Percentiles rank a stretch among this genome's conserved stretches.
These are phyloP conservation scores for Cladosporium sp. DNA, from an alignment of 2,329 filamentous ascomycete genomes.

Conservation along the genomic window DNA sequence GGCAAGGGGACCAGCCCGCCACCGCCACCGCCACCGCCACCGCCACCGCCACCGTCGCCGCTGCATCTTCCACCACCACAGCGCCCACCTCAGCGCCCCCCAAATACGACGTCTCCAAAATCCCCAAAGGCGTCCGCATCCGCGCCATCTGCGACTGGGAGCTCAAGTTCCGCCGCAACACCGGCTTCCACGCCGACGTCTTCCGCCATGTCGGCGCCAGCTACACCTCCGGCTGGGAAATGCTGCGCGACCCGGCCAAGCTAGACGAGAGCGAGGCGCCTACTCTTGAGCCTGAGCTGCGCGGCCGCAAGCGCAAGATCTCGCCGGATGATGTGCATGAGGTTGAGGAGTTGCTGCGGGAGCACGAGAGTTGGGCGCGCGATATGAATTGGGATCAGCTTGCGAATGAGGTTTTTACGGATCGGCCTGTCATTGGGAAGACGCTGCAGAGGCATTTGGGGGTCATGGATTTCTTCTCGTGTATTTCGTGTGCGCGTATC, in stretches of 20 bases:
- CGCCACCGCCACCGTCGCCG: not conserved
- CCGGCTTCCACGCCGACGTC: constrained; percentile 9
- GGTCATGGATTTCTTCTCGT: not conserved
- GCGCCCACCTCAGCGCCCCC: not conserved
- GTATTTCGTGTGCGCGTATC: constrained; percentile 1
- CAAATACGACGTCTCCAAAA: constrained; percentile 6
- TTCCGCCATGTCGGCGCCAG: constrained; percentile 2
- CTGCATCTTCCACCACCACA: not conserved
- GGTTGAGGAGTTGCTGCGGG: constrained; percentile 3
- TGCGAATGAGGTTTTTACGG: not conserved
- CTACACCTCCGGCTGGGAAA: constrained; percentile 4
- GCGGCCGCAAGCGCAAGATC: not conserved
- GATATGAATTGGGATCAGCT: constrained; percentile 7
- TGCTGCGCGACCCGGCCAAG: not conserved
- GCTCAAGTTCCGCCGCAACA: not conserved
- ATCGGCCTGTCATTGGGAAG: not conserved
- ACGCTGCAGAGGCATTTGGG: not conserved
- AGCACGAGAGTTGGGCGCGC: not conserved
- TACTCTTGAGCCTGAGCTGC: not conserved
- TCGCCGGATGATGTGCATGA: not conserved
- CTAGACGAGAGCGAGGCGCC: not conserved
- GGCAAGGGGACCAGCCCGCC: not conserved
- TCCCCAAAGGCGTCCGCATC: constrained; percentile 4
- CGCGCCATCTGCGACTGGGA: constrained; percentile 10
- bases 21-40: not conserved